Percentiles rank a stretch among this genome's conserved stretches.
Conservation (phyloP, 768 basidiomycete genomes). For the Leccinum broughii region DNA sequence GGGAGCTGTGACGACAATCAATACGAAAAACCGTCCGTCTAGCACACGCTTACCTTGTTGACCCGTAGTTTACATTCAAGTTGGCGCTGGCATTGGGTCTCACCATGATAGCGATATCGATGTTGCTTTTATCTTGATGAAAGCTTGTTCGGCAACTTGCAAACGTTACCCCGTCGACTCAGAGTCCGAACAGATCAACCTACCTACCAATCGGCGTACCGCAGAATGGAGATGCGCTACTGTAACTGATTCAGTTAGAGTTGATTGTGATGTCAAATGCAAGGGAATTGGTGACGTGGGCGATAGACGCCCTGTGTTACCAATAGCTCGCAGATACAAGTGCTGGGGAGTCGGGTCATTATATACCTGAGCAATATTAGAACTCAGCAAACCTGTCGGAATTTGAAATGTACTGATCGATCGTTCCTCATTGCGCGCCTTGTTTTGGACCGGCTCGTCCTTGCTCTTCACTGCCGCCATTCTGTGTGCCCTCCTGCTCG, state of each 20-base stretch:
- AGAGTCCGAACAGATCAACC: neutral
- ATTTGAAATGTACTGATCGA: too few relatives aligned
- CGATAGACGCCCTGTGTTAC: neutral
- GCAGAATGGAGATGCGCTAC: neutral
- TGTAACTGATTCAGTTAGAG: neutral
- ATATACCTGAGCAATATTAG: too few relatives aligned
- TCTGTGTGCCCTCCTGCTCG: conserved; percentile 72
- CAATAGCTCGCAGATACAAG: neutral
- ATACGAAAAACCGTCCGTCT: neutral
- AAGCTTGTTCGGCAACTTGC: neutral
- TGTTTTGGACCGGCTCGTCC: conserved; percentile 82
- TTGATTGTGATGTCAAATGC: neutral
- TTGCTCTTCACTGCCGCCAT: conserved; percentile 69
- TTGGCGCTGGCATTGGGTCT: neutral
- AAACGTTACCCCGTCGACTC: neutral
- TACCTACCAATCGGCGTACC: neutral
- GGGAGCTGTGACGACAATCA: neutral
- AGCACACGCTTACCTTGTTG: neutral
- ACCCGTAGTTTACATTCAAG: neutral
- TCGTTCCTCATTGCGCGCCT: conserved; percentile 10
- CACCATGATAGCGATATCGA: neutral
- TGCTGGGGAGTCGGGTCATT: too few relatives aligned
- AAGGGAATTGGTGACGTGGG: neutral
- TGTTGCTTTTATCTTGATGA: neutral
- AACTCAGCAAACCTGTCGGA: too few relatives aligned